These are phyloP conservation scores for Tuber aestivum DNA, from an alignment of 495 filamentous ascomycete species.

Conservation along the genomic window DNA sequence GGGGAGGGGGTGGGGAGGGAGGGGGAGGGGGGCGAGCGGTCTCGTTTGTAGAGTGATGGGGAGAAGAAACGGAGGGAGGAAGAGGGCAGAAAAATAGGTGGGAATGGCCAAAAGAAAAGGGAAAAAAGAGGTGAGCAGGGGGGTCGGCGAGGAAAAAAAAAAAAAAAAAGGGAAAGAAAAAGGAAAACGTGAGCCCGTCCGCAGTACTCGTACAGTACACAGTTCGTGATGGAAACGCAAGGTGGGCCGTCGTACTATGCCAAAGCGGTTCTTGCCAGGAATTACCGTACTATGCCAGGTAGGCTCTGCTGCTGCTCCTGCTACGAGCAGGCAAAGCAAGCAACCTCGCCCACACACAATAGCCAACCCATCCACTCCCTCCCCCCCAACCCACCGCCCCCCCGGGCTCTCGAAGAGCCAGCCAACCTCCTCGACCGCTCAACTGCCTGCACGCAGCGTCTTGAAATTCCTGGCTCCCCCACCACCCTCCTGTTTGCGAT, in stretches of 20 bases:
- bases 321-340: constrained; percentile 5
- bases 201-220: no score
- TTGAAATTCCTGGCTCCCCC: not conserved
- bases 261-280: not conserved
- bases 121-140: constrained; percentile 35
- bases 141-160: constrained; percentile 16
- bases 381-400: not conserved
- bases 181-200: constrained; percentile 19
- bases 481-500: constrained; percentile 5
- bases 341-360: constrained; percentile 3
- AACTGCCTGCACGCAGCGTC: not conserved
- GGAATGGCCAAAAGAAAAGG: constrained; percentile 29
- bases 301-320: no score
- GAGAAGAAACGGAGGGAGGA: constrained; percentile 13
- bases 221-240: constrained; percentile 28
- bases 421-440: constrained; percentile 5
- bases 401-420: not conserved
- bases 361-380: constrained; percentile 15
- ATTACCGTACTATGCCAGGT: not conserved
- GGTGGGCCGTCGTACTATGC: not conserved
- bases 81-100: constrained; percentile 18
- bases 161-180: constrained; percentile 34
- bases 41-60: constrained; percentile 27
- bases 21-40: constrained; percentile 18
- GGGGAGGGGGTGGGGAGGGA: constrained; percentile 22